phyloP scores from a whole-genome alignment of 2,329 filamentous ascomycete genomes.

The Canariomyces notabilis region DNA sequence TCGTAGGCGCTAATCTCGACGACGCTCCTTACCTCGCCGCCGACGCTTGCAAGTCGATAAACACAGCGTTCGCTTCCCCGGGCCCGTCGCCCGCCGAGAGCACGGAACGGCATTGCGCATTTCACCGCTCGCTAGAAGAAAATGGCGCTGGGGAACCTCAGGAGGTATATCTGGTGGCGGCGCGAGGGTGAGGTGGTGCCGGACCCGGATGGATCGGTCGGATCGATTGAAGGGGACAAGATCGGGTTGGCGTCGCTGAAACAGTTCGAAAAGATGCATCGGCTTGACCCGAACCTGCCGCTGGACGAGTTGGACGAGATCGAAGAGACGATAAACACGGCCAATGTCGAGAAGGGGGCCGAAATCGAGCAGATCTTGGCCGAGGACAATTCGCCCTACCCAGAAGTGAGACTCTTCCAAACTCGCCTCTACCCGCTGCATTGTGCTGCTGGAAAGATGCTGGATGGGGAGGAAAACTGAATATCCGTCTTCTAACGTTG shows the following conservation, averaged over 20 bases:
- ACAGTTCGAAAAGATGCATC: slow-evolving; percentile 55
- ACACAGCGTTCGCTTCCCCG: slow-evolving; percentile 10
- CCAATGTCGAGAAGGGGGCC: slow-evolving; percentile 51
- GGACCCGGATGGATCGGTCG: slow-evolving; percentile 24
- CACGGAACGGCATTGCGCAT: slow-evolving; percentile 17
- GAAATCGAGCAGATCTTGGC: slow-evolving; percentile 54
- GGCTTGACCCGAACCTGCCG: slow-evolving; percentile 61
- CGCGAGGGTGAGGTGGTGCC: slow-evolving; percentile 22
- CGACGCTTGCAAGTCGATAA: slow-evolving; percentile 10
- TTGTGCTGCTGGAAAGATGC: background rate
- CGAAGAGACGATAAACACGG: slow-evolving; percentile 50
- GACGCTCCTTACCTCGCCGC: slow-evolving; percentile 3
- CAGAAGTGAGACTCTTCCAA: slow-evolving; percentile 45
- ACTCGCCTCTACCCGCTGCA: background rate
- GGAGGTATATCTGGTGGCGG: slow-evolving; percentile 22
- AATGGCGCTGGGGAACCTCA: slow-evolving; percentile 20
- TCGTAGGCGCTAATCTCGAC: background rate
- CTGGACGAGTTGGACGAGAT: slow-evolving; percentile 57
- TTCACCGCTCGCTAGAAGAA: slow-evolving; percentile 6
- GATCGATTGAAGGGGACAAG: slow-evolving; percentile 31
- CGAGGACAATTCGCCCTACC: slow-evolving; percentile 63
- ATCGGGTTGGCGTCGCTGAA: slow-evolving; percentile 44
- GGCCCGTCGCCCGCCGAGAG: slow-evolving; percentile 17
- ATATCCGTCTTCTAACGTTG: slow-evolving; percentile 15
- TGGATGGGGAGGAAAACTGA: background rate